Percentiles rank a stretch among this genome's conserved stretches.
Evolutionary conservation across 1,284 basidiomycete species (phyloP).

Genomic region (Cutaneotrichosporon daszewskae): DNA sequence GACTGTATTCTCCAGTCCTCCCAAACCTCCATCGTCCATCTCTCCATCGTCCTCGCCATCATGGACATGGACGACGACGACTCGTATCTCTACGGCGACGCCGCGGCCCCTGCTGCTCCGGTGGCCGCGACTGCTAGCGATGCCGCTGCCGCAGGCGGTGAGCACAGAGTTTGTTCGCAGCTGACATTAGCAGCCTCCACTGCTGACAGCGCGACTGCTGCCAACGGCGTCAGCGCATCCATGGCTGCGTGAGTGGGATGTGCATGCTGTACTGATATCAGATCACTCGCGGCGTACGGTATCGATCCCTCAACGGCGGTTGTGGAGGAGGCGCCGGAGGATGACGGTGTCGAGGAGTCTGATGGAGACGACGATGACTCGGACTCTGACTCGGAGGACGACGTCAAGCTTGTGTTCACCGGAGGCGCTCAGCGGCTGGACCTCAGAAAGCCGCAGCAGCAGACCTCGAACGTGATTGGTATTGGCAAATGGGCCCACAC

Average conservation of each 20-base stretch:
- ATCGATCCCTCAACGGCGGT: constrained; percentile 33
- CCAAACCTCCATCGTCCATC: background rate
- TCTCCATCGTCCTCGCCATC: background rate
- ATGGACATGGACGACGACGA: constrained; percentile 45
- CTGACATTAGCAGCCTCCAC: background rate
- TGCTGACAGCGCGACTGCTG: background rate
- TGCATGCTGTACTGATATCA: constrained; percentile 8
- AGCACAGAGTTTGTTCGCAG: background rate
- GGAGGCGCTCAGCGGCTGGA: constrained; percentile 23
- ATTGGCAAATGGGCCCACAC: constrained; percentile 46
- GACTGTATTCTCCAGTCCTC: background rate
- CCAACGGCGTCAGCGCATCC: constrained; percentile 18
- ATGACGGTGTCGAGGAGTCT: constrained; percentile 42
- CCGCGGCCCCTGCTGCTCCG: background rate
- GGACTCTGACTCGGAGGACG: constrained; percentile 45
- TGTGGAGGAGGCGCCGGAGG: constrained; percentile 28
- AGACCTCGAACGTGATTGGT: constrained; percentile 37
- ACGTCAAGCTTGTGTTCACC: constrained; percentile 46
- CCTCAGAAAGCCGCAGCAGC: constrained; percentile 31
- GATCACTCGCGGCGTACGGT: constrained; percentile 42
- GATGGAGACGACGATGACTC: constrained; percentile 31
- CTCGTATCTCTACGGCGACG: constrained; percentile 44
- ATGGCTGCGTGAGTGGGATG: constrained; percentile 27
- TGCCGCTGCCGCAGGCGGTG: constrained; percentile 2
- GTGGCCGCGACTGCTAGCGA: background rate